These are phyloP conservation scores for Aspergillus sp. DNA, from an alignment of 2,329 filamentous ascomycete species.

Conservation along the genomic window DNA sequence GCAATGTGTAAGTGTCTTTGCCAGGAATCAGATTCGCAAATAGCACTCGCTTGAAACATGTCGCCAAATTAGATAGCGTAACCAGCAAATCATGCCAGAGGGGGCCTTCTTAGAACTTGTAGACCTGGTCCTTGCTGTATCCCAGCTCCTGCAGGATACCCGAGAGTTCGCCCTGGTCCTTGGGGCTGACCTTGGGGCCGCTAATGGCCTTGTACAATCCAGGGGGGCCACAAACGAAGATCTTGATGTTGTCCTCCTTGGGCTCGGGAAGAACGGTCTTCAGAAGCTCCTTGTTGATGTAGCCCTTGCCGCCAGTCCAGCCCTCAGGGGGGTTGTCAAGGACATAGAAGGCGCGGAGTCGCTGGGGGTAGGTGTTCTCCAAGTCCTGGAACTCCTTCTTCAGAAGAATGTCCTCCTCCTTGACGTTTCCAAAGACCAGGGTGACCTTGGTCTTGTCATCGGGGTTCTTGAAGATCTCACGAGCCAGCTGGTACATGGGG, in stretches of 20 bases:
- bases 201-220: conserved; percentile 91
- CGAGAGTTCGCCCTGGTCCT: conserved; percentile 86
- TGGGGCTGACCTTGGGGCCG: conserved; percentile 85
- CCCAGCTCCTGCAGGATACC: conserved; percentile 83
- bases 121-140: conserved; percentile 85
- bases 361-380: conserved; percentile 92
- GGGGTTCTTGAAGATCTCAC: conserved; percentile 92
- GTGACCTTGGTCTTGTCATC: conserved; percentile 97
- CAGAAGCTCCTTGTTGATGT: conserved; percentile 84
- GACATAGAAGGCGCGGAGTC: conserved; percentile 93
- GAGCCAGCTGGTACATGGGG: conserved; percentile 93
- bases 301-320: conserved; percentile 76
- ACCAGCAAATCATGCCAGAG: not conserved
- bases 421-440: conserved; percentile 86
- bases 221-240: conserved; percentile 94
- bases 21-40: not conserved
- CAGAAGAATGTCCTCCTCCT: conserved; percentile 86
- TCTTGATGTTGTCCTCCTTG: conserved; percentile 87
- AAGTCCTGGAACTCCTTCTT: conserved; percentile 81
- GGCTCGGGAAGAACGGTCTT: conserved; percentile 95
- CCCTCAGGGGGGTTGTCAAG: conserved; percentile 79
- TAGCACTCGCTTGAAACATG: not conserved
- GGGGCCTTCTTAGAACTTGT: conserved; percentile 70
- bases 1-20: not conserved
- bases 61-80: not conserved